phyloP scores from a whole-genome alignment of 345 rosid species.

The Moricandia moricandioides region DNA sequence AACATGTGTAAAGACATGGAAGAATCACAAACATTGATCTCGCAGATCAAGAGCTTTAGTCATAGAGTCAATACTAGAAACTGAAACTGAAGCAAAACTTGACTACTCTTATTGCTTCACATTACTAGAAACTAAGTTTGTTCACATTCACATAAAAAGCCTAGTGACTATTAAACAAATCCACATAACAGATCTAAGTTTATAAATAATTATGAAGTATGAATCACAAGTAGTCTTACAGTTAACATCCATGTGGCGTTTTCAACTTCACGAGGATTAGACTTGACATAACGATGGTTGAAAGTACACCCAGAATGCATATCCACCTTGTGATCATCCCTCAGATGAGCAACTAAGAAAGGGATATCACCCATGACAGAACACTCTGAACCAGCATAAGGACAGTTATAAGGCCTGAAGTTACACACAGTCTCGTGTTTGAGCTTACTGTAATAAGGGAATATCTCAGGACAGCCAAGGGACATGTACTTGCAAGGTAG shows the following conservation, averaged over 20 bases:
- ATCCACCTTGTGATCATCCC: constrained; percentile 96
- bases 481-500: constrained; percentile 79
- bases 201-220: neutral
- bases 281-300: constrained; percentile 95
- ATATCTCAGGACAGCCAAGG: constrained; percentile 88
- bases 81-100: too few species aligned
- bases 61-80: too few species aligned
- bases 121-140: too few species aligned
- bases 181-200: neutral
- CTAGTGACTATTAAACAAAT: too few species aligned
- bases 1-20: too few species aligned
- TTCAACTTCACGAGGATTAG: constrained; percentile 98
- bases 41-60: too few species aligned
- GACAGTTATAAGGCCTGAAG: constrained; percentile 92
- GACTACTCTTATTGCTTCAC: too few species aligned
- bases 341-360: constrained; percentile 78
- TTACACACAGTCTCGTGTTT: constrained; percentile 82
- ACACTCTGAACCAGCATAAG: constrained; percentile 95
- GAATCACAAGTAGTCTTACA: constrained; percentile 48
- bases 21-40: too few species aligned
- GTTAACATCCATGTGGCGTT: constrained; percentile 98
- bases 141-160: too few species aligned
- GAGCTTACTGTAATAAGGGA: constrained; percentile 92
- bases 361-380: constrained; percentile 77
- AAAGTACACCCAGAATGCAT: constrained; percentile 97